Conservation (phyloP, 352 stramenopile species). For the Phytopythium mirpurense region DNA sequence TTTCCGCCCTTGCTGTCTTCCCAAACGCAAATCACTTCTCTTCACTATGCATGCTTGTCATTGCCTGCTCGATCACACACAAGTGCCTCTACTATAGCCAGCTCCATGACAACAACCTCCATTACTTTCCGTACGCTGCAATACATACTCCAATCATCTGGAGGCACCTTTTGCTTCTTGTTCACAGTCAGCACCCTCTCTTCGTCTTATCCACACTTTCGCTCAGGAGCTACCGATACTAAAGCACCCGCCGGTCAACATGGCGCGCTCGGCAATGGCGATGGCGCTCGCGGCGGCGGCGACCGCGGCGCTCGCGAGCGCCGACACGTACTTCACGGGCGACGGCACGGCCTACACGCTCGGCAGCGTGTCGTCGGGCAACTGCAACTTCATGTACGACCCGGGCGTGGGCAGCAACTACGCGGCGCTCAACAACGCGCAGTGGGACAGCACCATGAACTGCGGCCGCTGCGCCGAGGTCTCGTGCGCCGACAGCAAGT, state of each 20-base stretch:
- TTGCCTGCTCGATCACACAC: no score
- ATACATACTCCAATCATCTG: no score
- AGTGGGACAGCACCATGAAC: conserved; percentile 36
- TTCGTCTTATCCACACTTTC: no score
- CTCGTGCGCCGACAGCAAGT: conserved; percentile 31
- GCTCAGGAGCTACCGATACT: no score
- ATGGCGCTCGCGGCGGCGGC: no score
- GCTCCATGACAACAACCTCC: no score
- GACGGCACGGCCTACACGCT: conserved; percentile 45
- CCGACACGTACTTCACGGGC: conserved; percentile 32
- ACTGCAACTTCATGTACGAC: conserved; percentile 45
- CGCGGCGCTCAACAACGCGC: conserved; percentile 47
- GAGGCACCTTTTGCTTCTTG: no score
- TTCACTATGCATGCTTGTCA: neutral
- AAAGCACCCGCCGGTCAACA: no score
- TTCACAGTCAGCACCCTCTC: no score
- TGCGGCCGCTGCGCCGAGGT: conserved; percentile 54
- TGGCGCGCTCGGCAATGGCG: no score
- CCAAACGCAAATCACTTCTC: neutral
- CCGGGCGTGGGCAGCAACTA: conserved; percentile 38
- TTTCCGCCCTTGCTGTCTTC: neutral
- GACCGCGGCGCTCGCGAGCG: conserved; percentile 9
- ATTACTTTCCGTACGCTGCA: no score
- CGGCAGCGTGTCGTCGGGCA: conserved; percentile 28
- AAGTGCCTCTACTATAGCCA: no score